Evolutionary conservation across 768 basidiomycete genomes (phyloP).

Genomic region (Boletus rubescentipes): DNA sequence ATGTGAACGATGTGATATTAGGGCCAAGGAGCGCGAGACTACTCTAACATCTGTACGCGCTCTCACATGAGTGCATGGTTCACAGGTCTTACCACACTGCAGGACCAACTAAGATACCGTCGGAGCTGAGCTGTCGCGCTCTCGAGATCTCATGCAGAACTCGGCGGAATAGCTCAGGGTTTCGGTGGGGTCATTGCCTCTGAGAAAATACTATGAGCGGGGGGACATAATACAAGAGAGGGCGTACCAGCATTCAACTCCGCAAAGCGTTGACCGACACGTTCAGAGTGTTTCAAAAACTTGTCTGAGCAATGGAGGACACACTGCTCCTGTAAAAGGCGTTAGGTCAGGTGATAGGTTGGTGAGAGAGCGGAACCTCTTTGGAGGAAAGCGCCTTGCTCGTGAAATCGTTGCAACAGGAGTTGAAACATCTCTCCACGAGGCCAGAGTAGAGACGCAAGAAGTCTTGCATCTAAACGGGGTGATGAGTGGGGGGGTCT

Average conservation of each 20-base stretch:
- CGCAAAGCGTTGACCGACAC: constrained; percentile 89
- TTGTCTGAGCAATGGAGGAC: constrained; percentile 95
- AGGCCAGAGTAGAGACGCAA: constrained; percentile 91
- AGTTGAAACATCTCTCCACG: constrained; percentile 93
- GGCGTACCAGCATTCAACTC: constrained; percentile 86
- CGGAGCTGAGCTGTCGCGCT: background rate
- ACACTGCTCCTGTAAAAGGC: constrained; percentile 70
- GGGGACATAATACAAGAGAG: background rate
- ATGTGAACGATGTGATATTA: constrained; percentile 15
- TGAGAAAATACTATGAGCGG: constrained; percentile 12
- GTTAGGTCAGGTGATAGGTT: constrained; percentile 8
- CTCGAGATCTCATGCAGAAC: background rate
- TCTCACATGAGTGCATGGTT: constrained; percentile 14
- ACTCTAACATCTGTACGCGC: constrained; percentile 19
- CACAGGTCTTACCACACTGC: constrained; percentile 14
- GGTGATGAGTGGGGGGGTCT: constrained; percentile 3
- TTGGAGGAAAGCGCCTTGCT: constrained; percentile 90
- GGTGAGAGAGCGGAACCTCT: constrained; percentile 56
- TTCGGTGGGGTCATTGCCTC: constrained; percentile 34
- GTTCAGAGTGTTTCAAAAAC: constrained; percentile 94
- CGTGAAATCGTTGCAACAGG: constrained; percentile 96
- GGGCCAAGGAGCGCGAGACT: constrained; percentile 2
- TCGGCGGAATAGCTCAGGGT: constrained; percentile 19
- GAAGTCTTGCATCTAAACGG: constrained; percentile 93
- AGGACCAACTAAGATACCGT: constrained; percentile 5